Base-by-base conservation (phyloP, 768 basidiomycete genomes). In the Favolaschia claudopus region DNA sequence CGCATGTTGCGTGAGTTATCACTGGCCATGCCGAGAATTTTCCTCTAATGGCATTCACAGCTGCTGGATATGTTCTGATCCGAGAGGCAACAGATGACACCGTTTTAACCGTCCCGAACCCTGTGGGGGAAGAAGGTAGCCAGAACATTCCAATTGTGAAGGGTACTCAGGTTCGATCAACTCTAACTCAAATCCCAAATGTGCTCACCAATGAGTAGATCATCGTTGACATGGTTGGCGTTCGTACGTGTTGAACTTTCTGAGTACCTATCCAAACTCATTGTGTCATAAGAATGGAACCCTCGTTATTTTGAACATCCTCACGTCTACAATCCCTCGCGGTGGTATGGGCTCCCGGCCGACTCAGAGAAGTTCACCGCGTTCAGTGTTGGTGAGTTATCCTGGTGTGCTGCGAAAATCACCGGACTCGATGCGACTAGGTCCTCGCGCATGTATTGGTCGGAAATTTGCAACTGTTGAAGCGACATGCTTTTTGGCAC, bases 241-340 rank as follows among this genome's bases (percentile, higher is more conserved):
- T 82, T 43, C 77, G 82, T 84, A 62, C 74, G 81, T 75, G 17
- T 28, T 48, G 7, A 19, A 42, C 42, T 47, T 20, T 8, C 31
- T 24, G 3, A 19, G 40, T 19, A 20, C 48, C 36, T 17, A 42
- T 19, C 50, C 32, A 31, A 24, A 25, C 20, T 31, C 50, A 28
- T 19, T 14, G 13, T 9, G 36, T 25, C 25, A 36, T 15, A 44
- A 84, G 83, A 82, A 66, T 78, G 81, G 62, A 84, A 83, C 58
- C 75, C 81, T 5, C 71, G 79, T 13, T 80, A 82, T 63, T 83
- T 79, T 54, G 74, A 79, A 3, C 74, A 81, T 6, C 83, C 83
- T 2, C 71, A 79, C 27, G 69, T 74, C 42, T 84, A 72, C 72
- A 77, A 75, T 44, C 84, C 83, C 1, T 82, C 81, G 6, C 72